These are phyloP conservation scores for Cordyceps cateniannulata DNA, from an alignment of 2,329 filamentous ascomycete genomes.

Conservation along the genomic window DNA sequence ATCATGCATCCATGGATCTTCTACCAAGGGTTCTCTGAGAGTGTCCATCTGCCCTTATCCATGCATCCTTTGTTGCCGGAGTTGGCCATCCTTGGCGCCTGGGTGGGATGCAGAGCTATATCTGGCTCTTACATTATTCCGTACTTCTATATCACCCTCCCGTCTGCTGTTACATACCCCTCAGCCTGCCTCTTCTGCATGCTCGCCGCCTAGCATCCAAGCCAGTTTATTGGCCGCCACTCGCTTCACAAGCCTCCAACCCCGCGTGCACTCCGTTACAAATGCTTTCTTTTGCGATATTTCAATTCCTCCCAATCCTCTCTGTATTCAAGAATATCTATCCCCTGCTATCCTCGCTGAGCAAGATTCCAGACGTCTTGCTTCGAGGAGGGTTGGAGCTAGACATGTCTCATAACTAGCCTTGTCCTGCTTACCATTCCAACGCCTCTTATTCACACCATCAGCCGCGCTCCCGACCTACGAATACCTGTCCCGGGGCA, in stretches of 20 bases:
- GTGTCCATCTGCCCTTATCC: conserved; percentile 2
- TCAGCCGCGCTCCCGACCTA: not conserved
- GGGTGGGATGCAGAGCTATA: not conserved
- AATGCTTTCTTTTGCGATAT: not conserved
- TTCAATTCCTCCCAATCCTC: not conserved
- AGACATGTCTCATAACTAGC: conserved; percentile 7
- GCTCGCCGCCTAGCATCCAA: not conserved
- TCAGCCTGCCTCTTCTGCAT: not conserved
- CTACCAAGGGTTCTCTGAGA: not conserved
- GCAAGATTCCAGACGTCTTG: conserved; percentile 8
- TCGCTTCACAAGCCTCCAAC: not conserved
- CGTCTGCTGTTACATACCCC: not conserved
- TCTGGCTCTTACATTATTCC: not conserved
- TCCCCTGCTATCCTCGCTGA: not conserved
- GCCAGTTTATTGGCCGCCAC: conserved; percentile 11
- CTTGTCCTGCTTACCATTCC: conserved; percentile 1
- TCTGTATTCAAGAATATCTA: not conserved
- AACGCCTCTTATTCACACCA: not conserved
- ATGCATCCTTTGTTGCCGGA: not conserved
- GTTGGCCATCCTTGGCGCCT: not conserved
- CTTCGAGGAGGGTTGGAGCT: not conserved
- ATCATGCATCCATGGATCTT: conserved; percentile 9
- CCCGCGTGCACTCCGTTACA: not conserved
- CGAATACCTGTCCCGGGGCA: not conserved
- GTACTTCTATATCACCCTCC: not conserved